Evolutionary conservation across 1,284 basidiomycete genomes (phyloP), one percentile per base, ranked within the genome.

Genomic region (Tremellales sp.): DNA sequence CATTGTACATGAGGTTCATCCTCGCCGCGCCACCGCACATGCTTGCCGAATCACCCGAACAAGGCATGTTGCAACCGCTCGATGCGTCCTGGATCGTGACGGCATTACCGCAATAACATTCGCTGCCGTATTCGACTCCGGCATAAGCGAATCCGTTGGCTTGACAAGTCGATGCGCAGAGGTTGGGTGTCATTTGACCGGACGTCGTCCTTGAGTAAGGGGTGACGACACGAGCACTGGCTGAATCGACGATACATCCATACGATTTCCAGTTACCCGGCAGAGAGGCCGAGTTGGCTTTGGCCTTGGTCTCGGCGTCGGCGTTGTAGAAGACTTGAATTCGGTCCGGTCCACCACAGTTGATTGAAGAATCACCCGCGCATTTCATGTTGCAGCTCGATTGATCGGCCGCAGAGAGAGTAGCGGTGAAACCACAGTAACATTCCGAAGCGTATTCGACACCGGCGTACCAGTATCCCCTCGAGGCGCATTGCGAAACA

Each of bases 401-500:
- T 3, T 36, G 26, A 3, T 44, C 40, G 21, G 47, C 36, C 12
- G 29, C n/a, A 19, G 21, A 35, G 12, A 57, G 29, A 8, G 36
- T 50, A n/a, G 42, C 43, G 4, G 24, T 44, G 24, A 33, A 43
- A 4, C 48, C 43, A 36, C 49, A 51, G 44, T 42, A 57, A 36
- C 52, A 46, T 29, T 57, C 49, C 12, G 36, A 39, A 11, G 47
- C 48, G 44, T 51, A 49, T 27, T 60, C 49, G 22, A 47, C 27
- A 17, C 56, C 56, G 19, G 55, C 48, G 40, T 52, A 57, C 11
- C 24, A 40, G 51, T 48, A 60, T 27, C 53, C 53, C 13, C 46
- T 21, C 15, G 47, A 39, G 13, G 48, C 29, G 41, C 52, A 54
- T 4, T 21, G 29, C 1, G 49, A 22, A 17, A 46, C 51, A 44